Conservation (phyloP, 257 asterid genomes). For the Nicotiana knightiana region DNA sequence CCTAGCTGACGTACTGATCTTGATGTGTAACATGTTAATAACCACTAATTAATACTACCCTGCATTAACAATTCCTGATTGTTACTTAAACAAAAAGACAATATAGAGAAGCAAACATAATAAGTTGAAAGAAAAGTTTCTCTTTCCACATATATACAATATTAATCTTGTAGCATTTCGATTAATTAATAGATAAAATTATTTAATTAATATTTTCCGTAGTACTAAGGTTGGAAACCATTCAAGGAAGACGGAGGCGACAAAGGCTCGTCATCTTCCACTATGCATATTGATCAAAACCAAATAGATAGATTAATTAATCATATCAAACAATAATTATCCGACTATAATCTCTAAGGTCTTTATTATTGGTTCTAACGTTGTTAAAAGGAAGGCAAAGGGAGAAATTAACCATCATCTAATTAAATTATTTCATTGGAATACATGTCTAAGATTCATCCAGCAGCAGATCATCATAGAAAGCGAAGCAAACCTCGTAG, state of each 20-base stretch:
- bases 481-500: not conserved
- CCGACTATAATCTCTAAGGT: not conserved
- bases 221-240: not conserved
- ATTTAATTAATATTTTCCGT: not conserved
- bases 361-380: not conserved
- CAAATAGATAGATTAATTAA: not conserved
- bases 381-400: not conserved
- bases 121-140: not conserved
- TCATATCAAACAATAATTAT: not conserved
- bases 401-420: not conserved
- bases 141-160: not conserved
- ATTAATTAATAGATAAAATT: not conserved
- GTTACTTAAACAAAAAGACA: not conserved
- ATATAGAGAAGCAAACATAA: not conserved
- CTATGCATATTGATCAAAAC: not conserved
- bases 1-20: not conserved
- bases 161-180: not conserved
- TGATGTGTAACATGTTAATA: not conserved
- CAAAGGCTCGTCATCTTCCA: constrained; percentile 8
- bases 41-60: not conserved
- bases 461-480: constrained; percentile 8
- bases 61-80: not conserved
- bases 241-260: not conserved
- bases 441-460: constrained; percentile 20
- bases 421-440: not conserved